These are phyloP conservation scores for Aechmea fasciata DNA, from an alignment of 176 grass and related monocot species.

Conservation along the genomic window DNA sequence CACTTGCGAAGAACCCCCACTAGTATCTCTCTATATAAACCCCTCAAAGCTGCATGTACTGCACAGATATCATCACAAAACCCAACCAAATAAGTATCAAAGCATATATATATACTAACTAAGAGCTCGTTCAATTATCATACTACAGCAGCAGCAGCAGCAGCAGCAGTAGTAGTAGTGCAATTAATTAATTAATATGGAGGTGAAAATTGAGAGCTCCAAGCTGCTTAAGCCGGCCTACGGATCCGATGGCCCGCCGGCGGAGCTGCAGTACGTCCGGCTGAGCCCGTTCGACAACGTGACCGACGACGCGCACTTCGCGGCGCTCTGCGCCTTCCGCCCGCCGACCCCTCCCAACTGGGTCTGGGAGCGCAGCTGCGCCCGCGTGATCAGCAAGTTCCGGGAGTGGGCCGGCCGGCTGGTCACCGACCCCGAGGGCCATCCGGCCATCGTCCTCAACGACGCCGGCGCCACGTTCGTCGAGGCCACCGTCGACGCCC, in stretches of 20 bases:
- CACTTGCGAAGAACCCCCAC: no score
- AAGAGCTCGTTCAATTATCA: no score
- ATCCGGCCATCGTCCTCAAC: conserved; percentile 10
- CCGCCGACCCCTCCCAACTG: background rate
- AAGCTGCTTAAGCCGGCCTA: background rate
- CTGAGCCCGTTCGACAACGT: background rate
- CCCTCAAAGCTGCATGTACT: no score
- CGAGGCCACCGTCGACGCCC: background rate
- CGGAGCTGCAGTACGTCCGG: background rate
- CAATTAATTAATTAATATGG: no score
- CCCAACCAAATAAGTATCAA: no score
- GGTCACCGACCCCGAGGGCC: background rate
- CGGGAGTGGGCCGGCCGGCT: conserved; percentile 17
- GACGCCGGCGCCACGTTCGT: conserved; percentile 14
- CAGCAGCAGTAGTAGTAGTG: no score
- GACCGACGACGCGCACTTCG: background rate
- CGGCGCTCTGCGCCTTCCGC: conserved; percentile 17
- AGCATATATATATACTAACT: no score
- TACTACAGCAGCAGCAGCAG: no score
- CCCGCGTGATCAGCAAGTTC: conserved; percentile 18
- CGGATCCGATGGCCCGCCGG: background rate
- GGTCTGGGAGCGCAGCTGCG: background rate
- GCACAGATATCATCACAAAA: no score
- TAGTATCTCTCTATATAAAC: no score
- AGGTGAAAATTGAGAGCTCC: background rate